Conservation (phyloP, 1,139 yeast species). For the Zygoascus sp. region DNA sequence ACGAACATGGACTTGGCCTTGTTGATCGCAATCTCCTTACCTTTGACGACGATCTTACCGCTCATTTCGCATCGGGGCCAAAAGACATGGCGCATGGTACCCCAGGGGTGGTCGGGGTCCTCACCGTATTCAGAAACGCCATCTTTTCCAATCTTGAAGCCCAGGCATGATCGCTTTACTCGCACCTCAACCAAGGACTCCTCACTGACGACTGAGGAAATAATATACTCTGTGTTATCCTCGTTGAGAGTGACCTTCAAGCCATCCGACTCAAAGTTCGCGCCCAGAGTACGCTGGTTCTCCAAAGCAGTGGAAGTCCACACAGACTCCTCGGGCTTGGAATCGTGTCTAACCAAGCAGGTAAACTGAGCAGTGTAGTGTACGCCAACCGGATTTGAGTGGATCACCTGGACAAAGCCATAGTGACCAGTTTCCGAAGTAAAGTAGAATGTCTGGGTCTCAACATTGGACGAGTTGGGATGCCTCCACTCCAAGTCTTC, state of each 20-base stretch:
- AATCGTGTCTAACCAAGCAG: slow-evolving; percentile 57
- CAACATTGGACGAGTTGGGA: slow-evolving; percentile 84
- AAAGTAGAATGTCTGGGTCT: slow-evolving; percentile 90
- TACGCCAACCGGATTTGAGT: slow-evolving; percentile 83
- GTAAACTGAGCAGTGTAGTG: slow-evolving; percentile 95
- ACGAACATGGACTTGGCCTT: slow-evolving; percentile 78
- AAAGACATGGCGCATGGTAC: slow-evolving; percentile 89
- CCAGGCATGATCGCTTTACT: slow-evolving; percentile 59
- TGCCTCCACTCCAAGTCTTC: slow-evolving; percentile 71
- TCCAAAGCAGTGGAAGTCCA: slow-evolving; percentile 93
- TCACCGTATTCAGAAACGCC: slow-evolving; percentile 80
- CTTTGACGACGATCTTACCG: slow-evolving; percentile 52
- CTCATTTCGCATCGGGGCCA: slow-evolving; percentile 83
- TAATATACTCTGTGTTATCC: slow-evolving; percentile 50
- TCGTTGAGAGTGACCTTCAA: slow-evolving; percentile 58
- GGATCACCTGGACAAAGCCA: slow-evolving; percentile 93
- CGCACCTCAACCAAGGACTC: slow-evolving; percentile 70
- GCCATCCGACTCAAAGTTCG: slow-evolving; percentile 65
- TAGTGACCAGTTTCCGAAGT: slow-evolving; percentile 57
- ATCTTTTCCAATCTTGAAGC: slow-evolving; percentile 85
- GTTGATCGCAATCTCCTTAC: slow-evolving; percentile 33
- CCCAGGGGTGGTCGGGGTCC: slow-evolving; percentile 85
- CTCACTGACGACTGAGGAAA: slow-evolving; percentile 62
- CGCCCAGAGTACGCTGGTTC: slow-evolving; percentile 70
- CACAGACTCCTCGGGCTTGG: slow-evolving; percentile 47